Evolutionary conservation across 495 filamentous ascomycete species (phyloP).

Genomic region (Aspergillus steynii): DNA sequence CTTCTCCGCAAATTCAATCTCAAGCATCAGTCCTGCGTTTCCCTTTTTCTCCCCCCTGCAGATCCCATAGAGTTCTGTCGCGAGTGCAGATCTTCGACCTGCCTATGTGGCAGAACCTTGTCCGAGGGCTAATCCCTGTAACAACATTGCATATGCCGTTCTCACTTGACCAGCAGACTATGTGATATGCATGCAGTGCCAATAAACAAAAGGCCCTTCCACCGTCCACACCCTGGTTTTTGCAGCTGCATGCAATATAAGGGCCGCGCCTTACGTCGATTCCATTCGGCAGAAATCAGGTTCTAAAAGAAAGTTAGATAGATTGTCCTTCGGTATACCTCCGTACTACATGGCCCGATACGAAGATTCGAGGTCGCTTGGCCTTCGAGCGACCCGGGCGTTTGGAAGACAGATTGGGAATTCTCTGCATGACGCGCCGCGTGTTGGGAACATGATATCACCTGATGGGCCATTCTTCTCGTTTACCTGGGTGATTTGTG

Average conservation of each 20-base stretch:
- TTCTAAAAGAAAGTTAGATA: neutral
- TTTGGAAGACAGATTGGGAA: neutral
- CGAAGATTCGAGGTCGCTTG: neutral
- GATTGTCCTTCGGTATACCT: constrained; percentile 5
- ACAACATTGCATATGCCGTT: constrained; percentile 4
- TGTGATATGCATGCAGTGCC: constrained; percentile 8
- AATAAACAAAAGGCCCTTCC: constrained; percentile 5
- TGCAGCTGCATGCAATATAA: constrained; percentile 24
- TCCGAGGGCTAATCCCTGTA: constrained; percentile 5
- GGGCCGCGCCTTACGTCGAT: constrained; percentile 2
- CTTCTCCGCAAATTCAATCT: too few relatives aligned
- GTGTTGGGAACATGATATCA: neutral
- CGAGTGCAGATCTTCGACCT: constrained; percentile 2
- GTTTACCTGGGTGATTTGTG: too few relatives aligned
- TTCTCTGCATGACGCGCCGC: neutral
- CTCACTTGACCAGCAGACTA: constrained; percentile 23
- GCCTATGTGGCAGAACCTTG: constrained; percentile 1
- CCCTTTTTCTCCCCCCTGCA: too few relatives aligned
- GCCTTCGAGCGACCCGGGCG: neutral
- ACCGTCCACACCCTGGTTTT: constrained; percentile 3
- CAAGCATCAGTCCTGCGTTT: too few relatives aligned
- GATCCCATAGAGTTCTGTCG: too few relatives aligned
- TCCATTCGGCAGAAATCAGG: constrained; percentile 7
- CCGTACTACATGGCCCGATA: constrained; percentile 1
- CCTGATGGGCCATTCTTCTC: too few relatives aligned